Evolutionary conservation across 2,329 filamentous ascomycete species (phyloP), one percentile per base, ranked within the genome.

Genomic region (Chrysosporium queenslandicum): DNA sequence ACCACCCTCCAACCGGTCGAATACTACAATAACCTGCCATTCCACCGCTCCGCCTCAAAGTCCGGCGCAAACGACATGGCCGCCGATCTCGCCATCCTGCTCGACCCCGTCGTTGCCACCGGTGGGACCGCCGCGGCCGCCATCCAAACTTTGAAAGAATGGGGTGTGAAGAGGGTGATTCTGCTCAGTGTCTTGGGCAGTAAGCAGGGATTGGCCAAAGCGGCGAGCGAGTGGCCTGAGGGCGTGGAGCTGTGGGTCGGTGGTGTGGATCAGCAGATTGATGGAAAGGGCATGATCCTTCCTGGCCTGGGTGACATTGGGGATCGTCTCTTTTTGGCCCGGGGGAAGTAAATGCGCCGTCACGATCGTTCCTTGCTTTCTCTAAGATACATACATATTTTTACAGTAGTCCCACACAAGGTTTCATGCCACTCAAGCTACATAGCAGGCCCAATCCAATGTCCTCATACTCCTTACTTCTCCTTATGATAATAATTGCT

Each of bases 11-110:
- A 88, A 63, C 88, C 90, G 2, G 90, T 96, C 54, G 90, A 95
- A 71, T 95, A 96, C 78, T 96, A 96, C 79, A 96, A 96, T 76
- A 95, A 95, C 70, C 82, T 96, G 18, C 89, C 89, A 32, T 84
- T 87, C 70, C 52, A 64, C 46, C 56, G 69, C 36, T 50, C 60
- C 16, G 42, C 58, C 37, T 41, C 58, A 27, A 48, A 59, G 41
- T 12, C 25, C 7, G 30, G 39, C 2, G 63, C 63, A 42, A 72
- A 71, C 56, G 65, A 69, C 30, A 64, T 71, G 2, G 68, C 74
- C 1, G 67, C 79, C 1, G 75, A 79, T 20, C 75, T 95, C 11
- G 89, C 89, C 54, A 86, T 96, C 64, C 74, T 96, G 51, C 79
- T 95, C 45, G 91, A 97, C 65, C 92, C 91, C 2, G 81, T 97